Evolutionary conservation across 495 filamentous ascomycete genomes (phyloP), one percentile per base, ranked within the genome.

Genomic region (Aspergillus bridgeri): DNA sequence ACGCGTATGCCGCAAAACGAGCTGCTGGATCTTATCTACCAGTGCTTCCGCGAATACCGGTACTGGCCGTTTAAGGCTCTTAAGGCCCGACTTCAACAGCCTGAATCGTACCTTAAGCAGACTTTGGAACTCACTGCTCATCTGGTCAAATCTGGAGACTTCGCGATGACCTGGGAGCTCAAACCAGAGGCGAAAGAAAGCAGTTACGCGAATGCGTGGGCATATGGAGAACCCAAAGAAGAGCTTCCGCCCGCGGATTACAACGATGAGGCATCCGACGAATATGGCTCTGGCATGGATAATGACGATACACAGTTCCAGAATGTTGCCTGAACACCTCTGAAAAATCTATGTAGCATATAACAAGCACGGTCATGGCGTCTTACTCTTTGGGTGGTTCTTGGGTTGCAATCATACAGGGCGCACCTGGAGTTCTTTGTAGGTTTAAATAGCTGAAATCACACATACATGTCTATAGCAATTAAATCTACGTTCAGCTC

Each of bases 41-140:
- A 77, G 17, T 89, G 85, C 66, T 98, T 98, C 83, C 81, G 85
- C 29, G 72, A 85, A 51, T 96, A 88, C 78, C 83, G 83, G 53
- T 97, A 92, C 72, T 98, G 93, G 93, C 82, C 88, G 18, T 87
- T 98, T 77, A 92, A 89, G 64, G 82, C 83, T 0, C 82, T 98
- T 61, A 88, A 89, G 58, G 75, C 80, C 20, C 71, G 76, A 59
- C 80, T 92, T 29, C 77, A 83, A 51, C 94, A 98, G 75, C 94
- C 94, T 0, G 94, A 98, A 68, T 86, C 88, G 5, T 98, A 91
- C 69, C 84, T 98, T 49, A 91, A 91, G 58, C 83, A 95, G 69
- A 87, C 84, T 1, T 70, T 98, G 58, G 88, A 91, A 56, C 83
- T 90, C 69, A 82, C 98, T 55, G 95, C 91, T 1, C 81, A 86